Percentiles rank a stretch among this genome's conserved stretches.
phyloP scores from a whole-genome alignment of 2,329 filamentous ascomycete genomes.

The Claviceps sp. region DNA sequence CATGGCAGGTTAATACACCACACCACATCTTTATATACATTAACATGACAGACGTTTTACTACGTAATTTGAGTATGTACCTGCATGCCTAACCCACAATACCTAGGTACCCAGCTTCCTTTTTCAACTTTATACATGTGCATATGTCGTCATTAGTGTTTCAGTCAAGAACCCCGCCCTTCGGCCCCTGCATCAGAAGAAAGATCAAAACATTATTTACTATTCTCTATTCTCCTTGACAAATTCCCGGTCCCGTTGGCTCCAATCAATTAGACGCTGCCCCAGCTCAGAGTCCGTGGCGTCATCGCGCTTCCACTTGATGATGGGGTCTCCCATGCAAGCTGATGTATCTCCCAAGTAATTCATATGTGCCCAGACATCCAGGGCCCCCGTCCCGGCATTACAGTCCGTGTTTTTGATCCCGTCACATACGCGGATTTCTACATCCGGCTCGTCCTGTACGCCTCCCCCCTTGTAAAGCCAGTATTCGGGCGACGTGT shows the following conservation, averaged over 20 bases:
- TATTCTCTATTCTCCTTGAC: background rate
- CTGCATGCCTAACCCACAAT: no score
- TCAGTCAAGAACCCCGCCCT: no score
- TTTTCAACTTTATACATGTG: no score
- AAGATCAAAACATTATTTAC: background rate
- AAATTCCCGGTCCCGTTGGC: background rate
- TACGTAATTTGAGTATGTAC: no score
- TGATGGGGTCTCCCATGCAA: constrained; percentile 20
- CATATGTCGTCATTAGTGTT: no score
- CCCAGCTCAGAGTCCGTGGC: constrained; percentile 24
- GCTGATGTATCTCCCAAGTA: constrained; percentile 34
- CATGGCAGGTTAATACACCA: no score
- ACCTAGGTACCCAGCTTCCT: no score
- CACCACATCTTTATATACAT: no score
- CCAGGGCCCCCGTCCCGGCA: constrained; percentile 30
- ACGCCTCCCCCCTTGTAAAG: constrained; percentile 25
- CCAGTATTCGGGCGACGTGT: constrained; percentile 60
- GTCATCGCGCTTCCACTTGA: constrained; percentile 15
- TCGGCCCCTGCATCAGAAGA: background rate
- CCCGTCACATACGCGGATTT: constrained; percentile 36
- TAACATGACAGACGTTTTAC: no score
- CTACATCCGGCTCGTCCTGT: constrained; percentile 23
- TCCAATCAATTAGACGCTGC: constrained; percentile 18
- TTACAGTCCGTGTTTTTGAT: constrained; percentile 36
- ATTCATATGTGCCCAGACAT: constrained; percentile 30